phyloP scores from a whole-genome alignment of 257 asterid genomes.

The Solanum virginianum region DNA sequence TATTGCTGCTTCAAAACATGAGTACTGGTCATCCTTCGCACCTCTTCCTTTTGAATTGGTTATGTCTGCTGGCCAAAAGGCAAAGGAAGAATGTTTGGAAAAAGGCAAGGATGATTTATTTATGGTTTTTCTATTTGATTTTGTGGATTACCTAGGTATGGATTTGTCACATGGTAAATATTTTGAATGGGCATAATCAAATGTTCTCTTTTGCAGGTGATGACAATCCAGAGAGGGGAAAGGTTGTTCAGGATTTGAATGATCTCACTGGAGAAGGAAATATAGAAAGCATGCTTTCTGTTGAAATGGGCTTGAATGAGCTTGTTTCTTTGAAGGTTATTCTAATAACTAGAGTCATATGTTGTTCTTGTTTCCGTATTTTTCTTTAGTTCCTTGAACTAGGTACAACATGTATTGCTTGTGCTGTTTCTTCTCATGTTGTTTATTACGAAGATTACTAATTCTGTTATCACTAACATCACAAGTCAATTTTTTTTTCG shows the following conservation, averaged over 20 bases:
- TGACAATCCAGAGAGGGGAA: conserved; percentile 40
- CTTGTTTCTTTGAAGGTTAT: conserved; percentile 80
- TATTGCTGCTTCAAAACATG: conserved; percentile 69
- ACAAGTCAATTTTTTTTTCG: not conserved
- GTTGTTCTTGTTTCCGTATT: not conserved
- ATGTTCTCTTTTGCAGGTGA: conserved; percentile 37
- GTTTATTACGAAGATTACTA: not conserved
- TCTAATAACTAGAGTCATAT: not conserved
- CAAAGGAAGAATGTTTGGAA: conserved; percentile 68
- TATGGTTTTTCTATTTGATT: not conserved
- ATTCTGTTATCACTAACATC: not conserved
- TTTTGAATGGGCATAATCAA: not conserved
- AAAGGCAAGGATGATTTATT: conserved; percentile 45
- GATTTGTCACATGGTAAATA: not conserved
- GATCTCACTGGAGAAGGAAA: conserved; percentile 94
- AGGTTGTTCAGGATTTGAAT: conserved; percentile 57
- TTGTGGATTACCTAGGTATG: not conserved
- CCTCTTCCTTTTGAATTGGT: conserved; percentile 95
- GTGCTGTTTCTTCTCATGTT: not conserved
- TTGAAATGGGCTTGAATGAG: conserved; percentile 91
- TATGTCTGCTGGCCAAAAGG: conserved; percentile 94
- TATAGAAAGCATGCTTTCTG: conserved; percentile 91
- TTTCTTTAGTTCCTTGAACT: not conserved
- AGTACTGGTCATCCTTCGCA: conserved; percentile 93
- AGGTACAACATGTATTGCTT: not conserved